Evolutionary conservation across 257 asterid species (phyloP).

Genomic region (Lycium barbarum): DNA sequence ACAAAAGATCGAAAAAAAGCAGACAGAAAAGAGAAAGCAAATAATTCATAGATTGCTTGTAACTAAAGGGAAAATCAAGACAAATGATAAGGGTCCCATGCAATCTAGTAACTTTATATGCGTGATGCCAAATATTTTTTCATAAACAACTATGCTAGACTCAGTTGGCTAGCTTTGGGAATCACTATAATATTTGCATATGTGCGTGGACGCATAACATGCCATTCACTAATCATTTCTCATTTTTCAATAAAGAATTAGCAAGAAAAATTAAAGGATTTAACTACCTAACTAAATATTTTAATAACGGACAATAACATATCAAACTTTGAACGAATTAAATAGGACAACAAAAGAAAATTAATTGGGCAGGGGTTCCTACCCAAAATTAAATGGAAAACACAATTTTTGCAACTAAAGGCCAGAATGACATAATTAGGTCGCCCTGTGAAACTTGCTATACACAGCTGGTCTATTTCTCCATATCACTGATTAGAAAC

Average conservation of each 20-base stretch:
- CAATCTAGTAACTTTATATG: conserved; percentile 33
- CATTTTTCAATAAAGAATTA: not conserved
- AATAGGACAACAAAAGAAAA: not conserved
- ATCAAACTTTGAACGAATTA: not conserved
- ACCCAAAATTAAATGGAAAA: conserved; percentile 13
- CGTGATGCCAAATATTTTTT: conserved; percentile 17
- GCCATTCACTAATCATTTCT: conserved; percentile 26
- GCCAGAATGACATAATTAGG: conserved; percentile 32
- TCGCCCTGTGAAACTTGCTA: conserved; percentile 45
- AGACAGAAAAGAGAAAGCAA: conserved; percentile 22
- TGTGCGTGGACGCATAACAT: conserved; percentile 28
- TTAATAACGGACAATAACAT: not conserved
- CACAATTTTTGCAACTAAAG: conserved; percentile 15
- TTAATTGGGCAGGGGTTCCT: not conserved
- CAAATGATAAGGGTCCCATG: conserved; percentile 34
- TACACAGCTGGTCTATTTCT: not conserved
- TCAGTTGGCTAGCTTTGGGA: not conserved
- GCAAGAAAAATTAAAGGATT: not conserved
- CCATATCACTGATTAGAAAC: not conserved
- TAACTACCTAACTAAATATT: not conserved
- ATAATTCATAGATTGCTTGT: conserved; percentile 33
- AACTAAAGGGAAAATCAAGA: conserved; percentile 27
- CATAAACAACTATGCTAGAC: not conserved
- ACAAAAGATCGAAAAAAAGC: not conserved
- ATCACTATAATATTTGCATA: not conserved